Evolutionary conservation across 225 moss, liverwort and hornwort species (phyloP).

Genomic region (Climacium dendroides): DNA sequence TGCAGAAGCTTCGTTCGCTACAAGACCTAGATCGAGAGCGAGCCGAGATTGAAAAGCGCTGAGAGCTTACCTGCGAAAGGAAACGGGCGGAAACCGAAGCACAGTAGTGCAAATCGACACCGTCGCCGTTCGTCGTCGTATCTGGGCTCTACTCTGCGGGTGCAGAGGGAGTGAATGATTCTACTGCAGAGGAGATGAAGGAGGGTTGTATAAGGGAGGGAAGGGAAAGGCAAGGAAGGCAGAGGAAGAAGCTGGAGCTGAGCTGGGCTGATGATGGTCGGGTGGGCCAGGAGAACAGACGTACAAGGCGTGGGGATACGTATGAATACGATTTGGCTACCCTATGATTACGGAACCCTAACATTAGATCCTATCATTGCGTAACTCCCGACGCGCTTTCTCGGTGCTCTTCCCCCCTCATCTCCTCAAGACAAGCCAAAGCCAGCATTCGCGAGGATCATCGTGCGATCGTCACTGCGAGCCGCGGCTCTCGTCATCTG

Average conservation of each 20-base stretch:
- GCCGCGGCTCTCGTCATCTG: background rate
- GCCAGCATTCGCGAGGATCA: background rate
- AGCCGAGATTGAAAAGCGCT: background rate
- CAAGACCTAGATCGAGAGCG: background rate
- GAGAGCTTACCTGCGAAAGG: background rate
- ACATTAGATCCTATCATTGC: conserved; percentile 17
- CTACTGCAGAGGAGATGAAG: background rate
- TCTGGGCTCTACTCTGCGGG: background rate
- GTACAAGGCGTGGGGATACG: background rate
- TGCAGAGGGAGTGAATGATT: background rate
- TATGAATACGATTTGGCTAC: background rate
- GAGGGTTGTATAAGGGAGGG: background rate
- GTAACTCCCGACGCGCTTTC: background rate
- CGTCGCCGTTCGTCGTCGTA: background rate
- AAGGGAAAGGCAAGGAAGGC: background rate
- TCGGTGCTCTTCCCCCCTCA: background rate
- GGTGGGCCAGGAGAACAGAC: background rate
- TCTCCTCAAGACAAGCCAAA: background rate
- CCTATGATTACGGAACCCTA: conserved; percentile 19
- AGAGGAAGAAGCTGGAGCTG: background rate
- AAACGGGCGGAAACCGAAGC: background rate
- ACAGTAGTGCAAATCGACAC: background rate
- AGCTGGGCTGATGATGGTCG: background rate
- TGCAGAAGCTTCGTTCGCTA: background rate
- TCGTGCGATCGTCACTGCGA: background rate